Evolutionary conservation across 2,329 filamentous ascomycete species (phyloP).

Genomic region (Cladobotryum protrusum): DNA sequence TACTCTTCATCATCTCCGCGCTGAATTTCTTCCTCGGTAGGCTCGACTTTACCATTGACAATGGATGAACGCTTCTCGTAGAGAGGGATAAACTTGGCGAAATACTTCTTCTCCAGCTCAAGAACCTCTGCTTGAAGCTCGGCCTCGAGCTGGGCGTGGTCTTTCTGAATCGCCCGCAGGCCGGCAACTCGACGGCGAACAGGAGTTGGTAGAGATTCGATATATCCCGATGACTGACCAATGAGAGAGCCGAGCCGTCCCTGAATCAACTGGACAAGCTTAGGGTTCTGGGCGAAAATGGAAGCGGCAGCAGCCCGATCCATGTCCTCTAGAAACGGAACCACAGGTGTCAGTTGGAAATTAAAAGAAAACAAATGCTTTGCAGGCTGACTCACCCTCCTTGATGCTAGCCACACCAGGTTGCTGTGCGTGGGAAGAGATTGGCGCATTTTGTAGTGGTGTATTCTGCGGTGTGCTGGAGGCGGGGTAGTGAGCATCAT

Average conservation of each 20-base stretch:
- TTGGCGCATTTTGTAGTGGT: slow-evolving; percentile 88
- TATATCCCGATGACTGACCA: slow-evolving; percentile 92
- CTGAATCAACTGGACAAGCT: slow-evolving; percentile 95
- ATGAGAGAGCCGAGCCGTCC: slow-evolving; percentile 90
- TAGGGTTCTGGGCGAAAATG: slow-evolving; percentile 92
- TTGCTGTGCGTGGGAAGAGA: slow-evolving; percentile 95
- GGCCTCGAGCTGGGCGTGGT: slow-evolving; percentile 95
- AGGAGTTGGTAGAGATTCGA: slow-evolving; percentile 84
- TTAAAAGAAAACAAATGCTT: not conserved
- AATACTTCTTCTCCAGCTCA: slow-evolving; percentile 98
- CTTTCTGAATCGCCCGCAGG: slow-evolving; percentile 96
- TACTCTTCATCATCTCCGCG: slow-evolving; percentile 77
- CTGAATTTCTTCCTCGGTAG: slow-evolving; percentile 79
- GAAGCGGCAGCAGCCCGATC: slow-evolving; percentile 82
- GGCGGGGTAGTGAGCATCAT: slow-evolving; percentile 35
- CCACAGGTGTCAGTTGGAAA: slow-evolving; percentile 15
- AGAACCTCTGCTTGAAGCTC: slow-evolving; percentile 98
- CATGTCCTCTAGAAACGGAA: slow-evolving; percentile 64
- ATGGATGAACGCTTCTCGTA: slow-evolving; percentile 94
- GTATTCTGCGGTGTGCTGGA: slow-evolving; percentile 96
- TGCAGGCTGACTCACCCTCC: slow-evolving; percentile 65
- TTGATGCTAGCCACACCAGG: slow-evolving; percentile 92
- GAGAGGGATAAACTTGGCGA: slow-evolving; percentile 94
- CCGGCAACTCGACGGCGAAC: slow-evolving; percentile 92
- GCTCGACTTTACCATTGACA: slow-evolving; percentile 80